phyloP scores from a whole-genome alignment of 305 asterid species.

The Fraxinus sp. region DNA sequence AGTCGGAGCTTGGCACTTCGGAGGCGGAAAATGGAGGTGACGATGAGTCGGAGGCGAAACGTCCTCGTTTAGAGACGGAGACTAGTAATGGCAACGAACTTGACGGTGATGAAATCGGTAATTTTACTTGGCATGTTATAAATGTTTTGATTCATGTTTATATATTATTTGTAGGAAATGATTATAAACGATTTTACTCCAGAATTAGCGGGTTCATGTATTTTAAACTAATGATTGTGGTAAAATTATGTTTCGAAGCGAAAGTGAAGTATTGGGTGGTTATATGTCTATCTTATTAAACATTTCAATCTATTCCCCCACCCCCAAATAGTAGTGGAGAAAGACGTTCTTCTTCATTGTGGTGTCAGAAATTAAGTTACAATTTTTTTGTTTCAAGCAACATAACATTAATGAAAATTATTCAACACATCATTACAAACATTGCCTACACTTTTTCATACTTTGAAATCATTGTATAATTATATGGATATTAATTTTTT shows the following conservation, averaged over 20 bases:
- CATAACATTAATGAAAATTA: neutral
- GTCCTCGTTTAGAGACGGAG: constrained; percentile 67
- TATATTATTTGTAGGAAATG: neutral
- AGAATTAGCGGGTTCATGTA: neutral
- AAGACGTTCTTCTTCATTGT: neutral
- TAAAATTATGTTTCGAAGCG: neutral
- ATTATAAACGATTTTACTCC: neutral
- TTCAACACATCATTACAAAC: neutral
- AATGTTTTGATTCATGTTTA: neutral
- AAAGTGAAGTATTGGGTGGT: neutral
- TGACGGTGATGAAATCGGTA: constrained; percentile 40
- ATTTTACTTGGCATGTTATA: neutral
- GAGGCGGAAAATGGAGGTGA: constrained; percentile 44
- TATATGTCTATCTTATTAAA: neutral
- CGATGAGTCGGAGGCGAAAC: constrained; percentile 66
- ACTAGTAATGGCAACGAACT: constrained; percentile 35
- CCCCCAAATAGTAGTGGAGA: neutral
- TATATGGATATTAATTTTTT: neutral
- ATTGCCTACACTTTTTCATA: neutral
- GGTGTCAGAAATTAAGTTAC: neutral
- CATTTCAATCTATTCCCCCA: neutral
- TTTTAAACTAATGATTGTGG: neutral
- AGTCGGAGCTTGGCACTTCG: constrained; percentile 31
- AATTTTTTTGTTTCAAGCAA: neutral
- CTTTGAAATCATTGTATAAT: neutral